Evolutionary conservation across 768 basidiomycete genomes (phyloP), one percentile per base, ranked within the genome.

Genomic region (Cubamyces sp.): DNA sequence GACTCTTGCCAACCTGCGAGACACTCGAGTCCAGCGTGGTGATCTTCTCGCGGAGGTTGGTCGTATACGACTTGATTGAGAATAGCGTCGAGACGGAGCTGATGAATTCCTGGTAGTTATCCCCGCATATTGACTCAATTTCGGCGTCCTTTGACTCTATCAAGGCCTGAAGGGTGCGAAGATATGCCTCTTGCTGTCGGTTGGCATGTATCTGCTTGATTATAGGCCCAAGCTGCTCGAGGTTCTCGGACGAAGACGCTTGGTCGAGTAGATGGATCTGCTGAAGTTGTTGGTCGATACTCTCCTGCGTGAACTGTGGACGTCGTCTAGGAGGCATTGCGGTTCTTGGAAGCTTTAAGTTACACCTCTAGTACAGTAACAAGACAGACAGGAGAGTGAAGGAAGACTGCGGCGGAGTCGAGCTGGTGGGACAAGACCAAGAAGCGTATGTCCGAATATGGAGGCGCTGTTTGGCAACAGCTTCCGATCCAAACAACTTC

Each of bases 21-120:
- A 98, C 94, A 66, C 87, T 92, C 26, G 84, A 79, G 75, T 99
- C 96, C 50, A 98, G 79, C 50, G 90, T 84, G n/a, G 86, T 84
- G 64, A 98, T 97, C 70, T 88, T 92, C 70, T 96, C 89, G 70
- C 92, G 88, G 69, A 99, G 87, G 75, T 90, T 94, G 67, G 90
- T 92, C 40, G 97, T 98, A 71, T 97, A 98, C 19, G 95, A 94
- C 74, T 98, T 90, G 73, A 99, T 94, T 49, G 90, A 90, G 75
- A 98, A 90, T 64, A 99, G 81, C 3, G 95, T 98, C n/a, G 94
- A 94, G 16, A 98, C 95, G 19, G 96, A 97, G 28, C 90, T 88
- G 37, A 98, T 95, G 69, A 99, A 99, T 76, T 98, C 96, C 76
- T 96, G 94, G 70, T 98, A 98, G 74, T 98, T 98, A 67, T 94